Evolutionary conservation across 495 filamentous ascomycete species (phyloP), one percentile per base, ranked within the genome.

Genomic region (Copromyces sp.): DNA sequence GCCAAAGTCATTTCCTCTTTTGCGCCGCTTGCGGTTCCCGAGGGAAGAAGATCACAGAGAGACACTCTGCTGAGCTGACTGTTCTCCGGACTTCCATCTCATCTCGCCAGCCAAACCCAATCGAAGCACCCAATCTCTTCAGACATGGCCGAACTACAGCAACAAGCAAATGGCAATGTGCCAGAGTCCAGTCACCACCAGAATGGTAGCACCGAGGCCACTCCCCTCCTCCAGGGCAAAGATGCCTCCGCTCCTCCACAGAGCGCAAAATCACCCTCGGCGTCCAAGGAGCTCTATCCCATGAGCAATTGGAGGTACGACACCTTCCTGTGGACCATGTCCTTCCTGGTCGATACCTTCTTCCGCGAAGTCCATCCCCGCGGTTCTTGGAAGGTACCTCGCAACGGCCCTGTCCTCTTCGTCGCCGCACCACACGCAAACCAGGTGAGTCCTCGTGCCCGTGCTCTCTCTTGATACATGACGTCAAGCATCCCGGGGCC

Each of bases 361-460:
- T 99, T 99, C 86, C 90, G 95, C 76, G 95, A 99, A 83, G 92
- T 99, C 3, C 94, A 98, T 78, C 95, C 95, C 9, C 91, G 95
- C 65, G 93, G 94, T 71, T 90, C 93, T 68, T 99, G 95, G 93
- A 93, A 93, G 81, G 91, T 99, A 32, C 95, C 95, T 42, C 87
- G 90, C 73, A 87, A 88, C 74, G 95, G 93, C 2, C 94, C 95
- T 0, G 88, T 99, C 71, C 93, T 99, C 47, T 95, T 99, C 78
- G 95, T 99, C 73, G 95, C 94, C n/a, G 95, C 96, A 24, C 95
- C 95, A 74, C 95, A 99, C 86, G 96, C 95, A 68, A 99, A 99
- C 80, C 95, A 99, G 89, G 93, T 94, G 37, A 17, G 78, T 70
- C 70, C 59, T 24, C 17, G 47, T 61, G 61, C 29, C 24, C 24